Evolutionary conservation across 192 early-diverging fungal species (phyloP).

Genomic region (Blastocladiella britannica): DNA sequence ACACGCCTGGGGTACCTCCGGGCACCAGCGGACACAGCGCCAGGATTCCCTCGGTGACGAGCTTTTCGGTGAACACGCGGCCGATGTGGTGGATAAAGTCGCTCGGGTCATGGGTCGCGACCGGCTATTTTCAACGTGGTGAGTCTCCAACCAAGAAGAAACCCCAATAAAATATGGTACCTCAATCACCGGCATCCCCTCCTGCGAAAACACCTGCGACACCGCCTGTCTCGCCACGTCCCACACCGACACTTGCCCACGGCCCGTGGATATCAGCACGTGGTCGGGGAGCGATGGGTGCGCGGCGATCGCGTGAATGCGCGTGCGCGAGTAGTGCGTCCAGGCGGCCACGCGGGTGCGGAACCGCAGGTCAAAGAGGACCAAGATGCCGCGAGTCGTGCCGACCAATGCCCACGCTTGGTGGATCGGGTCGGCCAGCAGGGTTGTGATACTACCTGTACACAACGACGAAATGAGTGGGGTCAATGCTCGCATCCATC

Average conservation of each 20-base stretch:
- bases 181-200: no score
- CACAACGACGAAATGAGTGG: conserved; percentile 6
- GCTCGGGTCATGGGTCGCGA: neutral
- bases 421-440: conserved; percentile 35
- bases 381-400: conserved; percentile 51
- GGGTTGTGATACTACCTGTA: conserved; percentile 40
- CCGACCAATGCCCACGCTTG: conserved; percentile 48
- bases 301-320: conserved; percentile 32
- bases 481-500: neutral
- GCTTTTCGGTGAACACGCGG: neutral
- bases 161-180: no score
- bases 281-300: conserved; percentile 14
- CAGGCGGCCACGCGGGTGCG: conserved; percentile 43
- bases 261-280: conserved; percentile 44
- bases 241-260: conserved; percentile 63
- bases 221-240: conserved; percentile 50
- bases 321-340: conserved; percentile 44
- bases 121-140: neutral
- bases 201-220: conserved; percentile 32
- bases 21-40: neutral
- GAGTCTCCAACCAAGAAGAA: no score
- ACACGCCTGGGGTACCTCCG: neutral
- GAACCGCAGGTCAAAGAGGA: conserved; percentile 62
- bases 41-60: neutral
- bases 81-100: neutral